Conservation (phyloP, 208 protist species). For the Acanthamoeba comandoni region DNA sequence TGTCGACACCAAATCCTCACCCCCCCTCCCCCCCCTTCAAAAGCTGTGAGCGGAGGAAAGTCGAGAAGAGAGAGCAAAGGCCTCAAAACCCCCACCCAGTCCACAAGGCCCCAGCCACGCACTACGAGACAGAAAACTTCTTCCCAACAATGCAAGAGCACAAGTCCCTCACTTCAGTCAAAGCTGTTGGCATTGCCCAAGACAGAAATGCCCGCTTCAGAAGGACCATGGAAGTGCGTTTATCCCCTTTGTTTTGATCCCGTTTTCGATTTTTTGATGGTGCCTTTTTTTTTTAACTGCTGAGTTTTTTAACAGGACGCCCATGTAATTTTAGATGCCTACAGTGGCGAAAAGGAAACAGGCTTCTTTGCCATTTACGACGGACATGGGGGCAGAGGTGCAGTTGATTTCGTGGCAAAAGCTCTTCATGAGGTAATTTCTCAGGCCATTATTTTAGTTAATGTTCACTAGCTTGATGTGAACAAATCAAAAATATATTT, state of each 20-base stretch:
- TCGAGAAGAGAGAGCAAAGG: background rate
- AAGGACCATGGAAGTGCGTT: constrained; percentile 81
- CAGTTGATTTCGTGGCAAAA: constrained; percentile 67
- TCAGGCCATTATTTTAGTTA: too few species aligned
- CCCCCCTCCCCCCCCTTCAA: too few species aligned
- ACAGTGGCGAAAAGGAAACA: constrained; percentile 67
- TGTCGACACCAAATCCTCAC: too few species aligned
- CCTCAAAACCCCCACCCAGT: background rate
- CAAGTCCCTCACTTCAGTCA: constrained; percentile 75
- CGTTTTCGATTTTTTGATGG: constrained; percentile 3
- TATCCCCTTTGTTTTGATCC: constrained; percentile 40
- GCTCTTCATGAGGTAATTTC: background rate
- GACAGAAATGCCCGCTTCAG: constrained; percentile 83
- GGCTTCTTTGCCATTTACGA: constrained; percentile 86
- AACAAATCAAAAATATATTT: too few species aligned
- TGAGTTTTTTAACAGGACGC: too few species aligned
- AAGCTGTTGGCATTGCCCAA: constrained; percentile 75
- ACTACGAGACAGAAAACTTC: background rate
- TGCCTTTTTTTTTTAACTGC: constrained; percentile 3
- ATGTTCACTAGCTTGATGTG: too few species aligned
- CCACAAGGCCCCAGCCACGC: background rate
- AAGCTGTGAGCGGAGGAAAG: too few species aligned
- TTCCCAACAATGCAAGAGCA: too few species aligned
- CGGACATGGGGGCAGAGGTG: constrained; percentile 78
- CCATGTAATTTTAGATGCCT: constrained; percentile 82